Evolutionary conservation across 108 stramenopile genomes (phyloP).

Genomic region (Pseudonitzschia delicatissima): DNA sequence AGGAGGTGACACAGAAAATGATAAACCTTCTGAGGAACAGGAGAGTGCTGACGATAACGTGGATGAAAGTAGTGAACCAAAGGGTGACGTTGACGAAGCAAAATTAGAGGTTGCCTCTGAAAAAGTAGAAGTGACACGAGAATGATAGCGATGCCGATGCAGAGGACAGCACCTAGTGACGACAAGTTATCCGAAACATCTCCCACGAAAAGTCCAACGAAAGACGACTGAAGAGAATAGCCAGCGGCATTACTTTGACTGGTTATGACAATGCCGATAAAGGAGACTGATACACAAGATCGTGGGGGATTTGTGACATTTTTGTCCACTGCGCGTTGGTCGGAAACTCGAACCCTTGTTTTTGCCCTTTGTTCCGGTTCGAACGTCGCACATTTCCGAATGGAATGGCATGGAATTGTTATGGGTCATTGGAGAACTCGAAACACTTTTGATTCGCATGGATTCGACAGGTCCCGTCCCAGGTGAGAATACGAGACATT

Average conservation of each 20-base stretch:
- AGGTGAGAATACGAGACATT: background rate
- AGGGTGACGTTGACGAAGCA: too few species aligned
- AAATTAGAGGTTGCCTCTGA: too few species aligned
- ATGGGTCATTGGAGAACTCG: constrained; percentile 46
- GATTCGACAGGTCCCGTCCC: constrained; percentile 29
- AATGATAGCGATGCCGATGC: too few species aligned
- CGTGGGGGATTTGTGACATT: constrained; percentile 77
- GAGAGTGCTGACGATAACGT: background rate
- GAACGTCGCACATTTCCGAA: constrained; percentile 43
- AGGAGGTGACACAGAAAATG: too few species aligned
- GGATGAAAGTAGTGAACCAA: too few species aligned
- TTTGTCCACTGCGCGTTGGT: constrained; percentile 55
- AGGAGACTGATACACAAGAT: background rate
- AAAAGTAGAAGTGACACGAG: too few species aligned
- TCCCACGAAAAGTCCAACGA: too few species aligned
- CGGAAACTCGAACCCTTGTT: constrained; percentile 66
- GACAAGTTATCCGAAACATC: too few species aligned
- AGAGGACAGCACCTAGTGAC: too few species aligned
- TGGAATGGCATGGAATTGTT: constrained; percentile 63
- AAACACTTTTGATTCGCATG: constrained; percentile 34
- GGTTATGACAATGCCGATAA: background rate
- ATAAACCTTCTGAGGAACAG: background rate
- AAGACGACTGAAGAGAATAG: constrained; percentile 6
- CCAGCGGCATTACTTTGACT: background rate
- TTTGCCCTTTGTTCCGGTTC: constrained; percentile 63